phyloP scores from a whole-genome alignment of 345 rosid genomes.

The Atalantia buxifolia region DNA sequence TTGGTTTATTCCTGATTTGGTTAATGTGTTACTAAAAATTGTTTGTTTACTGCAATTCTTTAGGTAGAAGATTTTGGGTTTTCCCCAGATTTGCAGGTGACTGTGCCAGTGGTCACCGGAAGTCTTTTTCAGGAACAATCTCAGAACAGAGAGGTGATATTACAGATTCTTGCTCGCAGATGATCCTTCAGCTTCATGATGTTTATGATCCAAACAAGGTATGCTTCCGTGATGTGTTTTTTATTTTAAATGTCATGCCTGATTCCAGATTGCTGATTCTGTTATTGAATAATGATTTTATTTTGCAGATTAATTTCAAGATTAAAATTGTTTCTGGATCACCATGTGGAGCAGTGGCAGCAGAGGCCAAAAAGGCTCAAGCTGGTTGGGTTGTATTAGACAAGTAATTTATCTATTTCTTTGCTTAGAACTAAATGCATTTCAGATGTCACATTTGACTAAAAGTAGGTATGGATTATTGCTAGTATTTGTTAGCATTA shows the following conservation, averaged over 20 bases:
- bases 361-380: conserved; percentile 70
- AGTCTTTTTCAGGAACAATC: conserved; percentile 60
- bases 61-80: conserved; percentile 87
- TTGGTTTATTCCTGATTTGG: neutral
- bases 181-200: conserved; percentile 98
- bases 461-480: neutral
- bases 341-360: conserved; percentile 80
- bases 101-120: conserved; percentile 82
- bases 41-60: conserved; percentile 14
- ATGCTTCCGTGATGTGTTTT: neutral
- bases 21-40: neutral
- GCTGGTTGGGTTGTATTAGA: conserved; percentile 96
- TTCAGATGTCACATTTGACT: neutral
- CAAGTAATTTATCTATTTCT: conserved; percentile 51
- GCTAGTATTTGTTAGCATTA: neutral
- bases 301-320: conserved; percentile 73
- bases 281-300: conserved; percentile 1
- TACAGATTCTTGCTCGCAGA: conserved; percentile 90
- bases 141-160: conserved; percentile 74
- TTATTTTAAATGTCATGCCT: neutral
- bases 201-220: conserved; percentile 98
- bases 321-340: conserved; percentile 91
- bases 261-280: conserved; percentile 10
- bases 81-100: conserved; percentile 89
- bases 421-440: neutral